Percentiles rank a stretch among this genome's conserved stretches.
phyloP scores from a whole-genome alignment of 192 early-diverging fungal species.

The Umbelopsis vinacea region DNA sequence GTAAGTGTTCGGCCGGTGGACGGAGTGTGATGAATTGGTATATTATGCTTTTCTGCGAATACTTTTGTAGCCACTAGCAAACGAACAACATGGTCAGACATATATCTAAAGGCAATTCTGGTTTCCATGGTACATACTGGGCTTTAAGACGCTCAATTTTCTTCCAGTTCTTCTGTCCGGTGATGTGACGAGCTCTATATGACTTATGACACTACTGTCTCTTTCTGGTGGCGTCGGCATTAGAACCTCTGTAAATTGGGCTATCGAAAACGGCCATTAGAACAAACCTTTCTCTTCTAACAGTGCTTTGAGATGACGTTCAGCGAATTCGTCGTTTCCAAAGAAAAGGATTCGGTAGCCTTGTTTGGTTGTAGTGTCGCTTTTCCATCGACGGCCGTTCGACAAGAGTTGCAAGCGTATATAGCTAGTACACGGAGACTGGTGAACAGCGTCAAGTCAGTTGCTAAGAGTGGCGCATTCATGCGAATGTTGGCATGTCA shows the following conservation, averaged over 20 bases:
- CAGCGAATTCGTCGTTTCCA: slow-evolving; percentile 86
- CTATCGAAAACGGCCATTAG: slow-evolving; percentile 25
- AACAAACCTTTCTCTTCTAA: slow-evolving; percentile 51
- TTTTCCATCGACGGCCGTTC: slow-evolving; percentile 2
- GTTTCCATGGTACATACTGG: slow-evolving; percentile 24
- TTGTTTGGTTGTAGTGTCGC: neutral
- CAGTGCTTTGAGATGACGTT: slow-evolving; percentile 61
- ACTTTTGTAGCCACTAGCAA: slow-evolving; percentile 51
- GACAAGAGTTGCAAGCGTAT: neutral
- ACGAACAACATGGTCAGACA: neutral
- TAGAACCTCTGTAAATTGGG: neutral
- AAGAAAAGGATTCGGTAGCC: slow-evolving; percentile 72
- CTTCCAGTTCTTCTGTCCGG: slow-evolving; percentile 45
- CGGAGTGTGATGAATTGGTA: slow-evolving; percentile 59
- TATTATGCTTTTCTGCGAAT: slow-evolving; percentile 44
- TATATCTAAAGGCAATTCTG: neutral
- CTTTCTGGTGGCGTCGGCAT: slow-evolving; percentile 34
- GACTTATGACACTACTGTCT: slow-evolving; percentile 28
- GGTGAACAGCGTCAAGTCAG: neutral
- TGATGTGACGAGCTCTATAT: slow-evolving; percentile 37
- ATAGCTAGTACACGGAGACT: neutral
- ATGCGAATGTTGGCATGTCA: too few species aligned
- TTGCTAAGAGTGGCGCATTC: neutral
- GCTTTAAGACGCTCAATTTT: slow-evolving; percentile 22
- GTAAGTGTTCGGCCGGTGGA: slow-evolving; percentile 42